phyloP scores from a whole-genome alignment of 176 grass and related monocot genomes.

The Ampelocalamus luodianensis region DNA sequence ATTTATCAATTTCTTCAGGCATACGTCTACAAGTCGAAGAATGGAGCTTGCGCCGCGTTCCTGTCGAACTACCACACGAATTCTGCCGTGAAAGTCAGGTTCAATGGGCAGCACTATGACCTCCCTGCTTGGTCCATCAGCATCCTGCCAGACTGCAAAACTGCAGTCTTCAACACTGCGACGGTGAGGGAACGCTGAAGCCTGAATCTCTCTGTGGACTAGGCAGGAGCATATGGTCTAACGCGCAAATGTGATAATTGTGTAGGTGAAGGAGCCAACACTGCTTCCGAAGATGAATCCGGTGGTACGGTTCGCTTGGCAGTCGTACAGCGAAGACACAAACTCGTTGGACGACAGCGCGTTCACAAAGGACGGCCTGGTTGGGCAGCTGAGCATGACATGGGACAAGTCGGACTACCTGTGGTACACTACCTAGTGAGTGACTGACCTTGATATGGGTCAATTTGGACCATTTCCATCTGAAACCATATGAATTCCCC shows the following conservation, averaged over 20 bases:
- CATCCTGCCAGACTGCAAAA: slow-evolving; percentile 93
- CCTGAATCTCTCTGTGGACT: background rate
- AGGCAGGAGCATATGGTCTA: slow-evolving; percentile 2
- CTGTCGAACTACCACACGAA: slow-evolving; percentile 74
- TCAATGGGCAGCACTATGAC: slow-evolving; percentile 62
- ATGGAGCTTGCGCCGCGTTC: slow-evolving; percentile 77
- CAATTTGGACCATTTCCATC: background rate
- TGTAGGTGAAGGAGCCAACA: slow-evolving; percentile 71
- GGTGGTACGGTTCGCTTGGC: slow-evolving; percentile 64
- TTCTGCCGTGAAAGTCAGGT: slow-evolving; percentile 58
- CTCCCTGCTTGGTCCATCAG: slow-evolving; percentile 95
- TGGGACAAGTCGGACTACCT: slow-evolving; percentile 94
- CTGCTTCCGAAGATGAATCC: slow-evolving; percentile 64
- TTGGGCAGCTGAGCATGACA: slow-evolving; percentile 87
- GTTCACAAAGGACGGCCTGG: slow-evolving; percentile 77
- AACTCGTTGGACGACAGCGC: slow-evolving; percentile 56
- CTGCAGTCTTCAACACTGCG: slow-evolving; percentile 83
- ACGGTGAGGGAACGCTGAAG: slow-evolving; percentile 52
- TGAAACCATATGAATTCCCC: background rate
- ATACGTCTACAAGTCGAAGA: slow-evolving; percentile 71
- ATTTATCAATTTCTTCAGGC: slow-evolving; percentile 51
- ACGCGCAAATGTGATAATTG: slow-evolving; percentile 11
- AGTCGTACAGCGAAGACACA: slow-evolving; percentile 75
- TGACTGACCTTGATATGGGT: slow-evolving; percentile 4
- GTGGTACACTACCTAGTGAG: slow-evolving; percentile 96